Conservation (phyloP, 106 monocot genomes). For the Cymbidium sinense region DNA sequence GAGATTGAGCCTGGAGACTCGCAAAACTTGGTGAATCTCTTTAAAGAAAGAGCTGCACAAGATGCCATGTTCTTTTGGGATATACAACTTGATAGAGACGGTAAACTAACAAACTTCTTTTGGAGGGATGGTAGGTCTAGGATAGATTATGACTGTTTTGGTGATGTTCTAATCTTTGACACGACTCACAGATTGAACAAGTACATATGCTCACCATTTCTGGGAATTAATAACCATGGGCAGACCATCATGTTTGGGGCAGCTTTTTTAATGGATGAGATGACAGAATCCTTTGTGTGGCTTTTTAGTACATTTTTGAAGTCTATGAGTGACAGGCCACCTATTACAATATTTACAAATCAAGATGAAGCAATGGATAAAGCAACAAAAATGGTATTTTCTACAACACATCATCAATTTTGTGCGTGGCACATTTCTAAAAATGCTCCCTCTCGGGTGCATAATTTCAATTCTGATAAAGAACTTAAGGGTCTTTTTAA, state of each 20-base stretch:
- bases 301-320: conserved; percentile 35
- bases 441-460: conserved; percentile 14
- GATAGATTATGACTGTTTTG: conserved; percentile 14
- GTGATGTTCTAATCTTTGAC: conserved; percentile 15
- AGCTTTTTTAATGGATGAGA: conserved; percentile 31
- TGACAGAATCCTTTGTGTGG: conserved; percentile 27
- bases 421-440: conserved; percentile 20
- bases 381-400: conserved; percentile 25
- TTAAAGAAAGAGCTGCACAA: conserved; percentile 19
- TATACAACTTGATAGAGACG: conserved; percentile 26
- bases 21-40: conserved; percentile 18
- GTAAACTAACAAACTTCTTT: conserved; percentile 11
- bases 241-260: conserved; percentile 32
- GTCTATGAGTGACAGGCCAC: conserved; percentile 30
- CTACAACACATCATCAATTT: conserved; percentile 20
- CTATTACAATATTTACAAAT: conserved; percentile 36
- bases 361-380: conserved; percentile 23
- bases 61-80: conserved; percentile 38
- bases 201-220: conserved; percentile 28
- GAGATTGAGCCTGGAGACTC: conserved; percentile 24
- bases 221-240: conserved; percentile 40
- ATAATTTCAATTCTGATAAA: conserved; percentile 9
- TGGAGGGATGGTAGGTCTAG: conserved; percentile 21
- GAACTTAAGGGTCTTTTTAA: conserved; percentile 22
- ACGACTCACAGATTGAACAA: not conserved